Evolutionary conservation across 306 rosid species (phyloP).

Genomic region (Nissolia schottii): DNA sequence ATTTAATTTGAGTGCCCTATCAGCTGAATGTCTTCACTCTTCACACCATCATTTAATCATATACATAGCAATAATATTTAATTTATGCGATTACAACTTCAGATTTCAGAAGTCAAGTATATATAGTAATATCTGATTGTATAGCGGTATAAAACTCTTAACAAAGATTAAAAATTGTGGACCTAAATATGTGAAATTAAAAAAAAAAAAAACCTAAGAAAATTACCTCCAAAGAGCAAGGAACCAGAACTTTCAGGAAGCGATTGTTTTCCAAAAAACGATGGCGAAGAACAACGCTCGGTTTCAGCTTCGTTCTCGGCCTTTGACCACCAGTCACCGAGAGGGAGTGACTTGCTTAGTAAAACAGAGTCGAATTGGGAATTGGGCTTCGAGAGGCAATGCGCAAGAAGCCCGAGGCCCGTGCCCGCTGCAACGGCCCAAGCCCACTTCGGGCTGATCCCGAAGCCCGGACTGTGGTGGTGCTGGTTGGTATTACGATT

Average conservation of each 20-base stretch:
- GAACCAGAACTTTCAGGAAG: conserved; percentile 40
- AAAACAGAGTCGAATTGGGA: neutral
- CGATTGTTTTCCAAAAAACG: conserved; percentile 30
- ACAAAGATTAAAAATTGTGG: neutral
- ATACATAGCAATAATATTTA: too few relatives aligned
- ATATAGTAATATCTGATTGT: too few relatives aligned
- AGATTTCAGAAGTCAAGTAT: too few relatives aligned
- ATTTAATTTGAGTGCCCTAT: too few relatives aligned
- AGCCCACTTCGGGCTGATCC: conserved; percentile 27
- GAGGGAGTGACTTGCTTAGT: neutral
- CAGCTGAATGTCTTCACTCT: too few relatives aligned
- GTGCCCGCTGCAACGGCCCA: conserved; percentile 42
- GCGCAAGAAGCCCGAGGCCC: conserved; percentile 47
- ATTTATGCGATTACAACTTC: too few relatives aligned
- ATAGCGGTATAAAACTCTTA: too few relatives aligned
- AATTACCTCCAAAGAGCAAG: conserved; percentile 55
- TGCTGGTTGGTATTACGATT: neutral
- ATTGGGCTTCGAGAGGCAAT: conserved; percentile 31
- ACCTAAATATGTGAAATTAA: neutral
- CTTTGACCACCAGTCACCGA: conserved; percentile 8
- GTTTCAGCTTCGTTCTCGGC: neutral
- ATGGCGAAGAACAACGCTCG: neutral
- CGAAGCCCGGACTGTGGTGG: neutral
- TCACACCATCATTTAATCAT: too few relatives aligned
- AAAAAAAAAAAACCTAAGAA: too few relatives aligned